Conservation (phyloP, 768 basidiomycete species). For the Holtermannia corniformis region DNA sequence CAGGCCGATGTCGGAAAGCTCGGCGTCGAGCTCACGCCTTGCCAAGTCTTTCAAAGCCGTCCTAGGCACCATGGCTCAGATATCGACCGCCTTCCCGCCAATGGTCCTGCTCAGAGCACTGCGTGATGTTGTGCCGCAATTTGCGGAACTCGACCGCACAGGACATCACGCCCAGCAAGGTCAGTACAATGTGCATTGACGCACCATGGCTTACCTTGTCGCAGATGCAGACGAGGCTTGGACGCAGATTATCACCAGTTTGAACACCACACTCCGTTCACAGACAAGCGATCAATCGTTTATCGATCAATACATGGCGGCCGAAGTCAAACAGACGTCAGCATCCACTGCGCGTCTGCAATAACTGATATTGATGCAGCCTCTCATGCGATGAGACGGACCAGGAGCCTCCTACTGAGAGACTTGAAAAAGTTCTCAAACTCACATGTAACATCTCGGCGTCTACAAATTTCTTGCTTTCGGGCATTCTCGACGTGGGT, state of each 20-base stretch:
- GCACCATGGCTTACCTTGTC: not conserved
- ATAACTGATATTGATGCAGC: conserved; percentile 43
- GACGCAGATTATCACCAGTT: conserved; percentile 31
- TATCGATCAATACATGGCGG: conserved; percentile 26
- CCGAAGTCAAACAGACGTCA: conserved; percentile 25
- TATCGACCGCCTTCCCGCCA: conserved; percentile 68
- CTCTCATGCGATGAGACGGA: conserved; percentile 71
- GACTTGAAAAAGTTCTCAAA: conserved; percentile 68
- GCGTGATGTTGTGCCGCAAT: conserved; percentile 76
- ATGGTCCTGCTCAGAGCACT: conserved; percentile 54
- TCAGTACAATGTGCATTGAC: conserved; percentile 13
- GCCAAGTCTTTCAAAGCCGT: conserved; percentile 52
- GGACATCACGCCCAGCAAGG: conserved; percentile 73
- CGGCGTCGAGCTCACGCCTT: conserved; percentile 10
- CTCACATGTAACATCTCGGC: conserved; percentile 85
- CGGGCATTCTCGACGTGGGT: conserved; percentile 70
- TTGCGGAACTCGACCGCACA: conserved; percentile 56
- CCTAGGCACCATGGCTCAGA: conserved; percentile 62
- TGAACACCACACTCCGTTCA: conserved; percentile 10
- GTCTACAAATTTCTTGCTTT: conserved; percentile 77
- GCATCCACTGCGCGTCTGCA: not conserved
- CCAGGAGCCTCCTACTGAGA: conserved; percentile 59
- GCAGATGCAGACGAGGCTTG: conserved; percentile 40
- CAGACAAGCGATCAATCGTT: conserved; percentile 4
- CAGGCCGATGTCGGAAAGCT: not conserved